Evolutionary conservation across 495 filamentous ascomycete genomes (phyloP).

Genomic region (Cairneyella variabilis): DNA sequence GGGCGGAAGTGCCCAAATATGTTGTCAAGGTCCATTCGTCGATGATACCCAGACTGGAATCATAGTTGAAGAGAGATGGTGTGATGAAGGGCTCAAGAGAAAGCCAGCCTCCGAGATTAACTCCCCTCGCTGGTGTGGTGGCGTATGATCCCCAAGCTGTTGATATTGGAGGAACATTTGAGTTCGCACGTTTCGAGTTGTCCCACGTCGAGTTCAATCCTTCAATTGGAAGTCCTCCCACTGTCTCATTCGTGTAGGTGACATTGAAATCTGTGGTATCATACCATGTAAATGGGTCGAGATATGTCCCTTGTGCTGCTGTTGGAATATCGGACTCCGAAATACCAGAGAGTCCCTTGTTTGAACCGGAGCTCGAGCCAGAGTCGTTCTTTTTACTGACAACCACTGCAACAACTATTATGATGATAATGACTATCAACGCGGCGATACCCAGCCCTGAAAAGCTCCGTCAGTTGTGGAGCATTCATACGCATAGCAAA

Average conservation of each 20-base stretch:
- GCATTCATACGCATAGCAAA: conserved; percentile 1
- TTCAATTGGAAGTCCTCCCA: conserved; percentile 86
- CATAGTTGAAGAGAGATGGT: conserved; percentile 83
- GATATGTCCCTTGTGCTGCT: conserved; percentile 64
- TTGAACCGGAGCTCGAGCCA: conserved; percentile 41
- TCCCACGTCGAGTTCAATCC: conserved; percentile 85
- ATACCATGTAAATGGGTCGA: conserved; percentile 93
- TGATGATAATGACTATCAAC: conserved; percentile 61
- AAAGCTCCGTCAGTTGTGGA: conserved; percentile 13
- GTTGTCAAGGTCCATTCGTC: conserved; percentile 83
- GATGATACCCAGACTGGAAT: conserved; percentile 57
- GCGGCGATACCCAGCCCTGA: conserved; percentile 50
- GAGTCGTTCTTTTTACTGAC: conserved; percentile 60
- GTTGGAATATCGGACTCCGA: conserved; percentile 60
- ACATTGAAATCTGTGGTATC: conserved; percentile 91
- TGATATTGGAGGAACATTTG: conserved; percentile 73
- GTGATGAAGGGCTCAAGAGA: conserved; percentile 93
- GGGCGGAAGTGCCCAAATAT: conserved; percentile 61
- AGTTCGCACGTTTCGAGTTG: conserved; percentile 73
- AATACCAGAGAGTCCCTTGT: conserved; percentile 56
- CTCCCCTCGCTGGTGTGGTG: conserved; percentile 73
- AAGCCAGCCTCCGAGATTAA: conserved; percentile 95
- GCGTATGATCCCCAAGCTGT: conserved; percentile 73
- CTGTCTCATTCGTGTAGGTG: conserved; percentile 81
- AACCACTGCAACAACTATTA: conserved; percentile 70